These are phyloP conservation scores for Penicillium sp. DNA, from an alignment of 2,329 filamentous ascomycete genomes.

Conservation along the genomic window DNA sequence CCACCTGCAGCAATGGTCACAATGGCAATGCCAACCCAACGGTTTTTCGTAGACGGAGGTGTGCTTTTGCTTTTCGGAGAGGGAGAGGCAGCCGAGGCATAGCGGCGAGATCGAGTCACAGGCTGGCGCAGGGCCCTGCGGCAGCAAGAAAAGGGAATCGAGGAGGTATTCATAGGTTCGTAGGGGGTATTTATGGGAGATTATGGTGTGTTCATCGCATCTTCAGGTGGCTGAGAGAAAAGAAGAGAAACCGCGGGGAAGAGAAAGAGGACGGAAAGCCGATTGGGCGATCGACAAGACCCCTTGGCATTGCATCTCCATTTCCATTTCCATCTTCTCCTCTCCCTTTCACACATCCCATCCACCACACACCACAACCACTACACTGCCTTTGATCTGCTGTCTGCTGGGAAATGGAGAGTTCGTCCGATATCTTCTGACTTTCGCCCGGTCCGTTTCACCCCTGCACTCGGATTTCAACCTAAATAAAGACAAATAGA, in stretches of 20 bases:
- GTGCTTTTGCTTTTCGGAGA: conserved; percentile 8
- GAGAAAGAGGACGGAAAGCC: conserved; percentile 15
- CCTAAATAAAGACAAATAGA: too few relatives aligned
- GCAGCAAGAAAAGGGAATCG: conserved; percentile 18
- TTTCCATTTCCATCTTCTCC: background rate
- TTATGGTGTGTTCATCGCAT: conserved; percentile 4
- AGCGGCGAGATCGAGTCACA: conserved; percentile 22
- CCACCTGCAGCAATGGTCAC: conserved; percentile 41
- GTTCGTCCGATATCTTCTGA: conserved; percentile 8
- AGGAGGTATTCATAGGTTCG: conserved; percentile 20
- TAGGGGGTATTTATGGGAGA: background rate
- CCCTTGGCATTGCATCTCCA: conserved; percentile 3
- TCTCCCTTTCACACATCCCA: background rate
- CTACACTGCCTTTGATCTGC: background rate
- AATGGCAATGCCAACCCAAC: conserved; percentile 40
- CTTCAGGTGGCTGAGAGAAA: background rate
- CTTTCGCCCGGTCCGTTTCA: background rate
- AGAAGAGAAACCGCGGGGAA: conserved; percentile 21
- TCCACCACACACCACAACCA: background rate
- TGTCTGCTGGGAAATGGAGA: conserved; percentile 15
- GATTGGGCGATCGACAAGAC: conserved; percentile 26
- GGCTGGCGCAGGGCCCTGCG: conserved; percentile 13
- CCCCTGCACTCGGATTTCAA: background rate
- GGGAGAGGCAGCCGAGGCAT: conserved; percentile 27
- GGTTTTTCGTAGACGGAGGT: conserved; percentile 18